Percentiles rank a stretch among this genome's conserved stretches.
phyloP scores from a whole-genome alignment of 148 eudicot species.

The Fagopyrum esculentum region DNA sequence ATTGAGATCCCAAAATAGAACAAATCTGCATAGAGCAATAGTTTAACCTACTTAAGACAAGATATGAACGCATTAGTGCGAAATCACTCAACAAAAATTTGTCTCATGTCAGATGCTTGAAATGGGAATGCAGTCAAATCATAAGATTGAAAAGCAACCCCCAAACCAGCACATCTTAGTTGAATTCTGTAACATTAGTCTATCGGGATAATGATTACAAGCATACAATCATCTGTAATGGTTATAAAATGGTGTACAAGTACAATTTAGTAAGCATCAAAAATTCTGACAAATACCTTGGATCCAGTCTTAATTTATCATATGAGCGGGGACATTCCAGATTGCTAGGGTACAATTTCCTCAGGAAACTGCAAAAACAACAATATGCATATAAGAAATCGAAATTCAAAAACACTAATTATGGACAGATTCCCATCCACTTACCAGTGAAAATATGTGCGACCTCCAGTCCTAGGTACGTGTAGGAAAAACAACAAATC shows the following conservation, averaged over 20 bases:
- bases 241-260: not conserved
- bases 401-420: constrained; percentile 1
- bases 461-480: constrained; percentile 89
- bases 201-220: not conserved
- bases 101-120: not conserved
- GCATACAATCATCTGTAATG: not conserved
- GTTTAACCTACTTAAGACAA: no score
- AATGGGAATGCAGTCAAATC: not conserved
- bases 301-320: constrained; percentile 76
- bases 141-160: not conserved
- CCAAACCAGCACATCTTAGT: not conserved
- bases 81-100: not conserved
- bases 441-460: constrained; percentile 84
- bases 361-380: constrained; percentile 61
- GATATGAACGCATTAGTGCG: no score
- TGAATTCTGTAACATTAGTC: not conserved
- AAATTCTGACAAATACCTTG: constrained; percentile 44
- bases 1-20: no score
- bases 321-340: constrained; percentile 87
- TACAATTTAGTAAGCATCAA: not conserved
- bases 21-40: no score
- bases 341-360: constrained; percentile 60
- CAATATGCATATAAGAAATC: not conserved
- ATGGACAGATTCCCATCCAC: not conserved
- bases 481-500: constrained; percentile 89